Base-by-base conservation (phyloP, 257 asterid species). In the Forsythia suspensa region DNA sequence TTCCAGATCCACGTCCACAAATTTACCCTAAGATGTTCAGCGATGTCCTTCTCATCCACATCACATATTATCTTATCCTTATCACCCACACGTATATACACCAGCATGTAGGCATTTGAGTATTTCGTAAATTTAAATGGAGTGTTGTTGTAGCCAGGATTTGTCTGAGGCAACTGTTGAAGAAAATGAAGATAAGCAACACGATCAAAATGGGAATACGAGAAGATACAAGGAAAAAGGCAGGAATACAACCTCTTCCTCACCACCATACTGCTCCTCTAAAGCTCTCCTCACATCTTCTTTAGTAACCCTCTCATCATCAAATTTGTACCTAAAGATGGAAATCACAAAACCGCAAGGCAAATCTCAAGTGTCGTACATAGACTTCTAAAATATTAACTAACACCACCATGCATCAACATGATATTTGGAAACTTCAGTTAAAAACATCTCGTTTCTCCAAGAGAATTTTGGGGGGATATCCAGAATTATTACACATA, bases 21-120 rank as follows among this genome's bases (percentile, higher is more conserved):
- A 61, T 79, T 84, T 87, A 96, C 99, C 92, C 95, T 85, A 66
- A 96, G 97, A 90, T 96, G 99, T 73, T 96, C 97, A 3, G 99
- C 99, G 70, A 96, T 91, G 87, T 96, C 99, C 86, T 94, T 96
- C 94, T 96, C 99, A 83, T 89, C 97, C 78, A 93, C 98, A 79
- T 94, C 97, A 80, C 99, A 96, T 36, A 96, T 91, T 74, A 94
- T 96, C 88, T 94, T 94, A 85, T 92, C 98, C 90, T 92, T 94
- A 90, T 96, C 99, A 77, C 94, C 90, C 83, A 88, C 97, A 83
- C 99, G 92, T 82, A 96, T 91, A 86, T 96, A 96, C 78, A 94
- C 99, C 85, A 96, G 99, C 99, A 96, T 96, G 91, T 96, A 96
- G 20, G 99, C 99, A 81, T 96, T 96, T 68, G 99, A 96, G 90